phyloP scores from a whole-genome alignment of 2,329 filamentous ascomycete genomes.

The Eutypa lata region DNA sequence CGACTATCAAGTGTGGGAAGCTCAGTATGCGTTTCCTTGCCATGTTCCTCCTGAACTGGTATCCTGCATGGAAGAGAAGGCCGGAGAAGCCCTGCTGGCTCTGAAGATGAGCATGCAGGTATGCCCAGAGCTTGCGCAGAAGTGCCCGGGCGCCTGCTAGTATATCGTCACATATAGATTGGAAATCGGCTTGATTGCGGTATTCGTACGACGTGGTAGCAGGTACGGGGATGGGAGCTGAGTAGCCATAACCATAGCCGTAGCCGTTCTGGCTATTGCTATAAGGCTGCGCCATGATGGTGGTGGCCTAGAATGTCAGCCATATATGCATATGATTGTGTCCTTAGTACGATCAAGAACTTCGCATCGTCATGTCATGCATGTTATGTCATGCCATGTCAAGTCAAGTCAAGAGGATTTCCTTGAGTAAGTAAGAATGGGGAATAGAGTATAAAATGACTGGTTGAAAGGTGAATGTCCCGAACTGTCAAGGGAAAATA shows the following conservation, averaged over 20 bases:
- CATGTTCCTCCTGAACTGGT: constrained; percentile 43
- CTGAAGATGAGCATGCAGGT: constrained; percentile 33
- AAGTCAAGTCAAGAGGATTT: no score
- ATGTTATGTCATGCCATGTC: no score
- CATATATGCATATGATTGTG: constrained; percentile 12
- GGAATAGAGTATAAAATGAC: no score
- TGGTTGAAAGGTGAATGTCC: no score
- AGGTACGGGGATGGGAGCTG: constrained; percentile 11
- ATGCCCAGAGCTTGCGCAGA: constrained; percentile 34
- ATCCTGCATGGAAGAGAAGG: constrained; percentile 25
- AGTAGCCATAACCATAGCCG: constrained; percentile 14
- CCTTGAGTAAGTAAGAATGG: no score
- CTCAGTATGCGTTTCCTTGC: constrained; percentile 51
- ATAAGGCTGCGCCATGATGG: constrained; percentile 37
- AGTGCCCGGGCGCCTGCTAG: constrained; percentile 24
- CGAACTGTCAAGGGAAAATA: no score
- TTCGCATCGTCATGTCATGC: no score
- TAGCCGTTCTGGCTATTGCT: constrained; percentile 20
- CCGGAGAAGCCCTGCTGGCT: constrained; percentile 34
- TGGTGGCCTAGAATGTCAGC: constrained; percentile 17
- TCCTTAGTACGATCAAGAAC: no score
- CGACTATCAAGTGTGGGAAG: constrained; percentile 65
- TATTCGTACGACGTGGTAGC: constrained; percentile 13
- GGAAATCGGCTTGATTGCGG: constrained; percentile 25
- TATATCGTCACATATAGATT: constrained; percentile 36